These are phyloP conservation scores for Solanum peruvianum DNA, from an alignment of 257 asterid species.

Conservation along the genomic window DNA sequence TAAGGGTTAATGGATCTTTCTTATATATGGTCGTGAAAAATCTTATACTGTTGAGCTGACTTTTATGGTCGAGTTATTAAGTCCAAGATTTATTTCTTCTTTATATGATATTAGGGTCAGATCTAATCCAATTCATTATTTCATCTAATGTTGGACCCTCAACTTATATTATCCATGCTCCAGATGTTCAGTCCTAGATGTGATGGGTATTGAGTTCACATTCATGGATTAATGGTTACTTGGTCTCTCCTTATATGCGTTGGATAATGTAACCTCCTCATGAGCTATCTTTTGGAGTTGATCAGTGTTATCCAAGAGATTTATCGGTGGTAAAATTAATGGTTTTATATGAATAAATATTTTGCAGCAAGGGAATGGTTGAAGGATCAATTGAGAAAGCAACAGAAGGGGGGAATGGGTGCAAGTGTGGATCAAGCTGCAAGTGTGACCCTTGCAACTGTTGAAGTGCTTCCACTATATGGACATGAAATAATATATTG, in stretches of 20 bases:
- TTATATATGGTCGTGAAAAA: neutral
- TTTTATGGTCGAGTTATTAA: neutral
- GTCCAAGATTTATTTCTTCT: neutral
- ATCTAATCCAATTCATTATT: neutral
- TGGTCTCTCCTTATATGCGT: neutral
- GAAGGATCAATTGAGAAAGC: slow-evolving; percentile 16
- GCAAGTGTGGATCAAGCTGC: slow-evolving; percentile 51
- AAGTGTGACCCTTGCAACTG: slow-evolving; percentile 33
- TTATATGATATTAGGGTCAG: neutral
- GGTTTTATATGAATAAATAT: neutral
- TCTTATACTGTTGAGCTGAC: rapidly evolving
- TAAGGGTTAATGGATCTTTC: neutral
- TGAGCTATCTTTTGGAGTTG: neutral
- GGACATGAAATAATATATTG: neutral
- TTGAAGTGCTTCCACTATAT: neutral
- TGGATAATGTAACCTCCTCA: neutral
- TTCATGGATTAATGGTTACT: neutral
- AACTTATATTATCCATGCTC: neutral
- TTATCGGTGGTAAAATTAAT: neutral
- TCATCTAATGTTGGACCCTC: neutral
- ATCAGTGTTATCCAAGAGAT: neutral
- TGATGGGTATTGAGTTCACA: neutral
- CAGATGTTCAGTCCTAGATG: neutral
- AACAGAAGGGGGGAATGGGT: slow-evolving; percentile 40
- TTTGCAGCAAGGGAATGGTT: neutral